Conservation (phyloP, 2,329 filamentous ascomycete genomes). For the Drechslera avenae region DNA sequence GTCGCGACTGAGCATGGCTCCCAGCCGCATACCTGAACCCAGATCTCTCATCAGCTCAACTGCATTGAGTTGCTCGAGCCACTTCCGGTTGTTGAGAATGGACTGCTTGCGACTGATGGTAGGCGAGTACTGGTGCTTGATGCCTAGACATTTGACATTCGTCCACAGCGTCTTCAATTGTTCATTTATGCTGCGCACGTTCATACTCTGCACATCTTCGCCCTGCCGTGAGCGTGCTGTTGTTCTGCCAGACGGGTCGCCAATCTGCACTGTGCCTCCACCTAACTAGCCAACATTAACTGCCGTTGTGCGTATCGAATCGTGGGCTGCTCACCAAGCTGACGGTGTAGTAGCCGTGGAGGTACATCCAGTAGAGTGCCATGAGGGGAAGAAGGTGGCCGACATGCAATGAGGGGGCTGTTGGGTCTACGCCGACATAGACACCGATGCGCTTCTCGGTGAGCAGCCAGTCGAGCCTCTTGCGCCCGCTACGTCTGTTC, state of each 20-base stretch:
- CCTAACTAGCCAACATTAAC: constrained; percentile 58
- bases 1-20: constrained; percentile 85
- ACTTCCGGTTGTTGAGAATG: constrained; percentile 80
- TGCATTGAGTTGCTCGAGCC: constrained; percentile 75
- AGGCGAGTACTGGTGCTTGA: constrained; percentile 67
- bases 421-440: constrained; percentile 84
- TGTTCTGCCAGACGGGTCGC: constrained; percentile 76
- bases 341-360: constrained; percentile 72
- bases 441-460: constrained; percentile 69
- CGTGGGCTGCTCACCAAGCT: constrained; percentile 57
- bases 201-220: constrained; percentile 62
- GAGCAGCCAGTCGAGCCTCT: constrained; percentile 67
- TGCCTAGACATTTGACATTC: constrained; percentile 71
- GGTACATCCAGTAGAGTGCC: constrained; percentile 83
- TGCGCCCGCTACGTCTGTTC: constrained; percentile 46
- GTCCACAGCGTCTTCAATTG: constrained; percentile 75
- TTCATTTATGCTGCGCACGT: constrained; percentile 69
- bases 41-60: constrained; percentile 76
- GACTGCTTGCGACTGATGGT: constrained; percentile 70
- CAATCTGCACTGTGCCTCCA: constrained; percentile 76
- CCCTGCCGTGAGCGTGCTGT: constrained; percentile 63
- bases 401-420: constrained; percentile 77
- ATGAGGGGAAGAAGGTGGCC: constrained; percentile 82
- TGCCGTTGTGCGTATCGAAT: constrained; percentile 7
- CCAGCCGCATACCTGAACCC: constrained; percentile 75